A percentile compares a stretch with the other conserved stretches of the same genome.
Conservation (phyloP, 495 filamentous ascomycete species). For the Cenococcum geophilum region DNA sequence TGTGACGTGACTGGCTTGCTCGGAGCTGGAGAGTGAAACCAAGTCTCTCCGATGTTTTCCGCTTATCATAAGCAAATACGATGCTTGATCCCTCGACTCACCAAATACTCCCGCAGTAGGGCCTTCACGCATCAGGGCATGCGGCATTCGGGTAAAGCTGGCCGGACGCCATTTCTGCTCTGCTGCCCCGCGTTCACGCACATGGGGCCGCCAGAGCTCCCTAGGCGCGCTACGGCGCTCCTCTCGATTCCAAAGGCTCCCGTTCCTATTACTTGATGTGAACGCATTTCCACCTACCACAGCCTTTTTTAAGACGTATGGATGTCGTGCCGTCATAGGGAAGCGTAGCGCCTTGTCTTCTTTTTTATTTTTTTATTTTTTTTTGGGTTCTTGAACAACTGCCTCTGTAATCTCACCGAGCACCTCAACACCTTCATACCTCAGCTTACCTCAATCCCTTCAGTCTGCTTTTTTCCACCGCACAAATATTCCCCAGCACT, state of each 20-base stretch:
- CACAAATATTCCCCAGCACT: not conserved
- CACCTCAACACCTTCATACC: too few relatives aligned
- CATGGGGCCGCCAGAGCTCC: not conserved
- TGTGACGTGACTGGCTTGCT: slow-evolving; percentile 15
- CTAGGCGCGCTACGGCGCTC: not conserved
- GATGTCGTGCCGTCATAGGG: not conserved
- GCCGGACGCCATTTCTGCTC: not conserved
- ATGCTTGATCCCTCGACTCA: not conserved
- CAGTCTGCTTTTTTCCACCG: not conserved
- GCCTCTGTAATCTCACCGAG: too few relatives aligned
- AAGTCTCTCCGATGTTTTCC: slow-evolving; percentile 7
- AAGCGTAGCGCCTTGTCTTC: not conserved
- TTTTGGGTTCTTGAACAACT: not conserved
- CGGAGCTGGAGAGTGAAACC: slow-evolving; percentile 1
- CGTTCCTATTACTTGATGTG: slow-evolving; percentile 19
- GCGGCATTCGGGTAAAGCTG: slow-evolving; percentile 12
- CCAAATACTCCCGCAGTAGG: not conserved
- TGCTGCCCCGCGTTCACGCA: slow-evolving; percentile 1
- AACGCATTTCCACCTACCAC: not conserved
- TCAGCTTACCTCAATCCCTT: not conserved
- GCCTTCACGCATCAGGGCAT: not conserved
- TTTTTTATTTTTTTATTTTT: not conserved
- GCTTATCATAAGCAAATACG: not conserved
- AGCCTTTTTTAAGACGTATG: not conserved
- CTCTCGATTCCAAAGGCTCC: slow-evolving; percentile 6